Percentiles rank a stretch among this genome's conserved stretches.
These are phyloP conservation scores for Thelonectria rubi DNA, from an alignment of 2,329 filamentous ascomycete genomes.

Conservation along the genomic window DNA sequence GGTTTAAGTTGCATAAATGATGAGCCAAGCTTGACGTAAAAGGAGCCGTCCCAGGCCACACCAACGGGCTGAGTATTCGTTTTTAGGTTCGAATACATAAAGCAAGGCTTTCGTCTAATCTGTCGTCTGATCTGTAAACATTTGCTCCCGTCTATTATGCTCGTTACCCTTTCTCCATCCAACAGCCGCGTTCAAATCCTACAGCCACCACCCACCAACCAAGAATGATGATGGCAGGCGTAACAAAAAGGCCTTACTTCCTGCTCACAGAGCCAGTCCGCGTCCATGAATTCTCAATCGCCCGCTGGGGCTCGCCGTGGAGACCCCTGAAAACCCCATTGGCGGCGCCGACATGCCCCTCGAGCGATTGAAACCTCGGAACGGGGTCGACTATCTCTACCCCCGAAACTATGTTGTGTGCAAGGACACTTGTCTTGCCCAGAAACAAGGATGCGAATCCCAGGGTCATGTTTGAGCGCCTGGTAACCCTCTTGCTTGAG, in stretches of 20 bases:
- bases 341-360: neutral
- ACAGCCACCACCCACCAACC: too few species aligned
- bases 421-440: neutral
- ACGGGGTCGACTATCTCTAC: constrained; percentile 9
- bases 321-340: constrained; percentile 2
- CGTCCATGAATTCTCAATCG: constrained; percentile 4
- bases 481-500: neutral
- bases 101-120: too few species aligned
- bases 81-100: too few species aligned
- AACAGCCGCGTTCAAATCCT: neutral
- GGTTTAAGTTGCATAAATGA: too few species aligned
- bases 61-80: too few species aligned
- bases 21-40: too few species aligned
- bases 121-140: too few species aligned
- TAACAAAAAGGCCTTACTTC: neutral
- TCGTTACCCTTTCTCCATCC: too few species aligned
- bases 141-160: too few species aligned
- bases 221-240: neutral
- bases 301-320: constrained; percentile 3
- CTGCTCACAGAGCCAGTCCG: neutral
- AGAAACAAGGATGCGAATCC: neutral
- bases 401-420: neutral
- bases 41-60: too few species aligned
- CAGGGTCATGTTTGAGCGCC: neutral
- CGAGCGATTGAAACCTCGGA: neutral